Conservation (phyloP, 345 rosid species). For the Hypericum perforatum region DNA sequence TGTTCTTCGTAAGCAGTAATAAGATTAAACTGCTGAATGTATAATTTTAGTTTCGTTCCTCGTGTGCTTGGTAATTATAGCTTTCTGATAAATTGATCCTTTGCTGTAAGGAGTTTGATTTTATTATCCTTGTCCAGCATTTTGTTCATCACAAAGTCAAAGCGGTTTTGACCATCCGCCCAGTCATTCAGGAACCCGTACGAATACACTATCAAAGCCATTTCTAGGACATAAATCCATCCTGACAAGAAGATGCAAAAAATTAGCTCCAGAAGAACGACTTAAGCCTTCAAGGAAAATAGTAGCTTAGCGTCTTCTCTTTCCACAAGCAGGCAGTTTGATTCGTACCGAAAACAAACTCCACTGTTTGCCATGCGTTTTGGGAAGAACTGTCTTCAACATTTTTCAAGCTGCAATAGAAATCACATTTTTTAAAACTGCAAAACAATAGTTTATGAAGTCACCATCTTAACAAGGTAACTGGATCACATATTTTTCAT, state of each 20-base stretch:
- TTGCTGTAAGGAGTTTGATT: not conserved
- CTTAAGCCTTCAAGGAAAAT: not conserved
- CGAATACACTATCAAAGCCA: constrained; percentile 81
- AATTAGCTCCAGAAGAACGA: constrained; percentile 10
- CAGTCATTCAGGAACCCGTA: constrained; percentile 83
- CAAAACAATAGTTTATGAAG: no score
- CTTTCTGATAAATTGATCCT: no score
- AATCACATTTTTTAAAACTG: not conserved
- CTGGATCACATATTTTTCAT: no score
- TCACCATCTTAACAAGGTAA: no score
- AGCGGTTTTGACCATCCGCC: constrained; percentile 93
- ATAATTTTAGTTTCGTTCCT: no score
- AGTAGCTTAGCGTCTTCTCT: not conserved
- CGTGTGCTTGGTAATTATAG: no score
- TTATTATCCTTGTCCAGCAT: not conserved
- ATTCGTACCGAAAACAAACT: constrained; percentile 80
- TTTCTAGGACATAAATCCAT: constrained; percentile 94
- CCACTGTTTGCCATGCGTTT: constrained; percentile 76
- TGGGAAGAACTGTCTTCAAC: constrained; percentile 76
- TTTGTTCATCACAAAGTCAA: constrained; percentile 86
- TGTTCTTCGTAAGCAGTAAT: no score
- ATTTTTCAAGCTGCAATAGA: constrained; percentile 74
- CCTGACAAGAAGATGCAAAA: constrained; percentile 37
- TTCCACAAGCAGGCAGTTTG: not conserved
- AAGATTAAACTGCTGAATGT: no score